A percentile compares a stretch with the other conserved stretches of the same genome.
Conservation (phyloP, 1,284 basidiomycete species). For the Volvariella surrecta region DNA sequence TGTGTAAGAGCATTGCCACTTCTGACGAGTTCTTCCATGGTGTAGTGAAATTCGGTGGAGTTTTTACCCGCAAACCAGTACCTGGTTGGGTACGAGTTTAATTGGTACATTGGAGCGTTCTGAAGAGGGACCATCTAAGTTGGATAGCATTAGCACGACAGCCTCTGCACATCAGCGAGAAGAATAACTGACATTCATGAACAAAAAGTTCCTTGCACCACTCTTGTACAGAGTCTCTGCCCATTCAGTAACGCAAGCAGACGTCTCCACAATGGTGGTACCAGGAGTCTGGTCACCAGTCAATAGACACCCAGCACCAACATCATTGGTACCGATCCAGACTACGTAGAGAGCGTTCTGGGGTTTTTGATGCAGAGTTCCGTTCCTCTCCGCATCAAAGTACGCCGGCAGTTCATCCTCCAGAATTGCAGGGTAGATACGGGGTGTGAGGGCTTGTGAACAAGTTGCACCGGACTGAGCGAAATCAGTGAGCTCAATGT, state of each 20-base stretch:
- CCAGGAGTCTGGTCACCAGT: slow-evolving; percentile 17
- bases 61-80: slow-evolving; percentile 34
- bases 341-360: slow-evolving; percentile 29
- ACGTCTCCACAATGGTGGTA: slow-evolving; percentile 26
- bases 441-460: slow-evolving; percentile 29
- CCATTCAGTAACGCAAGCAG: slow-evolving; percentile 30
- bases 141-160: neutral
- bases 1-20: slow-evolving; percentile 30
- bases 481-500: slow-evolving; percentile 25
- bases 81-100: slow-evolving; percentile 27
- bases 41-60: slow-evolving; percentile 35
- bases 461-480: slow-evolving; percentile 33
- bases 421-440: slow-evolving; percentile 26
- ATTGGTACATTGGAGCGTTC: slow-evolving; percentile 26
- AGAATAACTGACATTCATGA: slow-evolving; percentile 27
- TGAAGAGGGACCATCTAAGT: slow-evolving; percentile 37
- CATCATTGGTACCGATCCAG: slow-evolving; percentile 36
- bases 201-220: slow-evolving; percentile 33
- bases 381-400: slow-evolving; percentile 18
- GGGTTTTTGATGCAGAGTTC: slow-evolving; percentile 17
- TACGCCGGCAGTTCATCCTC: slow-evolving; percentile 28
- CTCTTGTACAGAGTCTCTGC: slow-evolving; percentile 26
- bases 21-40: slow-evolving; percentile 31
- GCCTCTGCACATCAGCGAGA: neutral
- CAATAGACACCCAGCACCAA: slow-evolving; percentile 26